phyloP scores from a whole-genome alignment of 2,329 filamentous ascomycete species.

The Helicocarpus griseus region DNA sequence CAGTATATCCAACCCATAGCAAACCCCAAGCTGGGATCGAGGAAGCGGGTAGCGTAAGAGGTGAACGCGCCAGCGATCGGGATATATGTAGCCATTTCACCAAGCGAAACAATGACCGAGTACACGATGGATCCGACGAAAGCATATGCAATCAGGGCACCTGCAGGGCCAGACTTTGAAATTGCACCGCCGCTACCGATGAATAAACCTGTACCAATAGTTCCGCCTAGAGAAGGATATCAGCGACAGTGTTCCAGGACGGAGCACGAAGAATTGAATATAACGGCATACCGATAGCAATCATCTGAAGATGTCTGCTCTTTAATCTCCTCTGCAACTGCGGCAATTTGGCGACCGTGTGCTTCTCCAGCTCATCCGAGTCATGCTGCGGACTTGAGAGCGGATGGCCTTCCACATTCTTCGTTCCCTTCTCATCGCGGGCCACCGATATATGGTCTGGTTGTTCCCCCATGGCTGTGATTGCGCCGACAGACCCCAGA shows the following conservation, averaged over 20 bases:
- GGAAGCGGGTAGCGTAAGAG: slow-evolving; percentile 64
- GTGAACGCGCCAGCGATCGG: slow-evolving; percentile 70
- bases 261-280: neutral
- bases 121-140: slow-evolving; percentile 65
- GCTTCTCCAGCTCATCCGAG: slow-evolving; percentile 26
- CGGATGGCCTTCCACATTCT: too few relatives aligned
- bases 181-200: slow-evolving; percentile 57
- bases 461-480: neutral
- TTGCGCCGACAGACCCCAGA: too few relatives aligned
- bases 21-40: slow-evolving; percentile 63
- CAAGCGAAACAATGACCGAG: slow-evolving; percentile 59
- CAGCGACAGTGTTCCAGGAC: neutral
- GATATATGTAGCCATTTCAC: slow-evolving; percentile 67
- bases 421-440: neutral
- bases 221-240: slow-evolving; percentile 38
- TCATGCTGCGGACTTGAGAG: neutral
- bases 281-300: slow-evolving; percentile 58
- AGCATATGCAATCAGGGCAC: slow-evolving; percentile 57
- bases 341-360: slow-evolving; percentile 48
- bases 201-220: slow-evolving; percentile 65
- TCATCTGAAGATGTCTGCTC: slow-evolving; percentile 90
- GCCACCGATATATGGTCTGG: neutral
- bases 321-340: slow-evolving; percentile 68
- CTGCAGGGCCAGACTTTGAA: slow-evolving; percentile 54
- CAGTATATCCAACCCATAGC: slow-evolving; percentile 78